These are phyloP conservation scores for Sordariomycetes sp. DNA, from an alignment of 2,329 filamentous ascomycete species.

Conservation along the genomic window DNA sequence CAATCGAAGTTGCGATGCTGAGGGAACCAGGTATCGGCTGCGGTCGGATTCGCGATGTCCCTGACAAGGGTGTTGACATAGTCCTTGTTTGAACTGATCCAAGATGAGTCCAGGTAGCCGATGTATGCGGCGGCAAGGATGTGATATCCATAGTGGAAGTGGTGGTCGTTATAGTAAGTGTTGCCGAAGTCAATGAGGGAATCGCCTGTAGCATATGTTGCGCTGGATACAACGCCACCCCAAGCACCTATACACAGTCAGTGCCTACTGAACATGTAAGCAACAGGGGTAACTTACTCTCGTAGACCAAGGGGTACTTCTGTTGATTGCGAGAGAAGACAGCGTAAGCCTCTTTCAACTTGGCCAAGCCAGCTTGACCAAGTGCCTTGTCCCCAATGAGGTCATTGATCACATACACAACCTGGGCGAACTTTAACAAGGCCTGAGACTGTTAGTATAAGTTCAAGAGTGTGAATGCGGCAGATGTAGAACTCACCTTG, in stretches of 20 bases:
- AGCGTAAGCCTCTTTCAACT: slow-evolving; percentile 57
- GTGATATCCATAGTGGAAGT: slow-evolving; percentile 81
- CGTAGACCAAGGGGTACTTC: slow-evolving; percentile 53
- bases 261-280: slow-evolving; percentile 7
- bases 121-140: slow-evolving; percentile 81
- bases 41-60: slow-evolving; percentile 69
- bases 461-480: background rate
- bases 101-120: slow-evolving; percentile 64
- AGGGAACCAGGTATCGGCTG: slow-evolving; percentile 68
- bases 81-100: slow-evolving; percentile 67
- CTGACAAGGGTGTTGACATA: slow-evolving; percentile 81
- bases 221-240: slow-evolving; percentile 73
- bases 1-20: slow-evolving; percentile 82
- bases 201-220: slow-evolving; percentile 61
- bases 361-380: slow-evolving; percentile 46
- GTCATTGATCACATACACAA: slow-evolving; percentile 57
- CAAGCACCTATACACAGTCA: slow-evolving; percentile 43
- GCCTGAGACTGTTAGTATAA: slow-evolving; percentile 29
- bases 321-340: slow-evolving; percentile 60
- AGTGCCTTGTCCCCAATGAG: slow-evolving; percentile 49
- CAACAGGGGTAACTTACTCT: slow-evolving; percentile 33
- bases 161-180: slow-evolving; percentile 70
- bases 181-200: slow-evolving; percentile 74
- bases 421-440: slow-evolving; percentile 66
- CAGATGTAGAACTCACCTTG: slow-evolving; percentile 42